phyloP scores from a whole-genome alignment of 441 rosid species.

The Macaranga tanarius region DNA sequence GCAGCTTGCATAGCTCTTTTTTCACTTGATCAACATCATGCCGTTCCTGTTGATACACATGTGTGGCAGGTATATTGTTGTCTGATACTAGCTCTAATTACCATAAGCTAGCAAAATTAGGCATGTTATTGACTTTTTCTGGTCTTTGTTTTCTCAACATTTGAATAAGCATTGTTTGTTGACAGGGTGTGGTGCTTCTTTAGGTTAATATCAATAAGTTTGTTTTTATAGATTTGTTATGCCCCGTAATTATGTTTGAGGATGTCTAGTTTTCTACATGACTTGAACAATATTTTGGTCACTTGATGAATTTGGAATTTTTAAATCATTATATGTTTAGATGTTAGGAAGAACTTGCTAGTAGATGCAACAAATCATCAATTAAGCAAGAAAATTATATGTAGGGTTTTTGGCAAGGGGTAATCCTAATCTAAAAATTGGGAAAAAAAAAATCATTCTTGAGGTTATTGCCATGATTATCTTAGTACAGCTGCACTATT shows the following conservation, averaged over 20 bases:
- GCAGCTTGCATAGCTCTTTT: slow-evolving; percentile 92
- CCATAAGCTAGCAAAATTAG: not conserved
- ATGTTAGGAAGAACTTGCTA: not conserved
- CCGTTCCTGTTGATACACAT: slow-evolving; percentile 93
- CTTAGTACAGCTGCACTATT: not conserved
- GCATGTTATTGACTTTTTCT: not conserved
- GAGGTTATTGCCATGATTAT: not conserved
- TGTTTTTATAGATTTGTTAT: not conserved
- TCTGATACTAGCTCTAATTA: not conserved
- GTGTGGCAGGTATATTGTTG: slow-evolving; percentile 73
- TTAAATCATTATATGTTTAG: not conserved
- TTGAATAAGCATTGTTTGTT: not conserved
- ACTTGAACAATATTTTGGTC: not conserved
- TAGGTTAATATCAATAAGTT: not conserved
- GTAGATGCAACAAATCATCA: not conserved
- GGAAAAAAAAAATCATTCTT: not conserved
- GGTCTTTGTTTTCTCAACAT: not conserved
- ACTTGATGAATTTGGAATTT: not conserved
- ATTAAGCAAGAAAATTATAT: too few species aligned
- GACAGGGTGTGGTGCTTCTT: not conserved
- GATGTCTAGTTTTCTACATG: not conserved
- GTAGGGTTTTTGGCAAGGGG: too few species aligned
- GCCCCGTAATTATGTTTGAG: not conserved
- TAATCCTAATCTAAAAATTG: too few species aligned
- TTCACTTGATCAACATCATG: slow-evolving; percentile 90